These are phyloP conservation scores for Pythium pyrilobum DNA, from an alignment of 352 stramenopile species.

Conservation along the genomic window DNA sequence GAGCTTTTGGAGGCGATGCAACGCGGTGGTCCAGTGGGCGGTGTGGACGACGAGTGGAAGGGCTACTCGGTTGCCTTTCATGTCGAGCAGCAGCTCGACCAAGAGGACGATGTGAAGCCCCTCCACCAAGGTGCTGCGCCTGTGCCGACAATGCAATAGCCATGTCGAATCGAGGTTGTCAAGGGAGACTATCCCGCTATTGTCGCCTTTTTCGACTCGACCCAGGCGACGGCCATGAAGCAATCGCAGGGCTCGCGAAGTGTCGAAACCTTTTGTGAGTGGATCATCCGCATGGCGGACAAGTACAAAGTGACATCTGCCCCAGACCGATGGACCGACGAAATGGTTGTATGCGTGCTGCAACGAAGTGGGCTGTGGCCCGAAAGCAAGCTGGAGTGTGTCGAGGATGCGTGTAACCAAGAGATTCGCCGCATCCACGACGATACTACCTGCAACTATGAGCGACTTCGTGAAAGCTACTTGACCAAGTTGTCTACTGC, in stretches of 20 bases:
- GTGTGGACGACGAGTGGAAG: constrained; percentile 22
- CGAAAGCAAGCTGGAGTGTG: neutral
- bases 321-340: neutral
- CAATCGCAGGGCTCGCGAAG: neutral
- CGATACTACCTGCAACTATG: no score
- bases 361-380: neutral
- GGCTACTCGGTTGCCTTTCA: constrained; percentile 31
- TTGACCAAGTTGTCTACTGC: no score
- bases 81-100: constrained; percentile 22
- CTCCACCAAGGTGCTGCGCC: neutral
- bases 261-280: neutral
- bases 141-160: neutral
- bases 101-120: constrained; percentile 10
- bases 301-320: neutral
- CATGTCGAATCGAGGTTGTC: neutral
- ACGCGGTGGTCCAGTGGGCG: constrained; percentile 1
- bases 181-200: constrained; percentile 2
- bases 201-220: neutral
- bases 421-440: neutral
- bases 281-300: neutral
- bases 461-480: neutral
- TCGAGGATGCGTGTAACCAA: neutral
- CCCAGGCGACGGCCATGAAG: neutral
- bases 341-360: neutral
- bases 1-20: constrained; percentile 19